Conservation (phyloP, 225 moss, liverwort and hornwort species). For the Pseudoscleropodium purum region DNA sequence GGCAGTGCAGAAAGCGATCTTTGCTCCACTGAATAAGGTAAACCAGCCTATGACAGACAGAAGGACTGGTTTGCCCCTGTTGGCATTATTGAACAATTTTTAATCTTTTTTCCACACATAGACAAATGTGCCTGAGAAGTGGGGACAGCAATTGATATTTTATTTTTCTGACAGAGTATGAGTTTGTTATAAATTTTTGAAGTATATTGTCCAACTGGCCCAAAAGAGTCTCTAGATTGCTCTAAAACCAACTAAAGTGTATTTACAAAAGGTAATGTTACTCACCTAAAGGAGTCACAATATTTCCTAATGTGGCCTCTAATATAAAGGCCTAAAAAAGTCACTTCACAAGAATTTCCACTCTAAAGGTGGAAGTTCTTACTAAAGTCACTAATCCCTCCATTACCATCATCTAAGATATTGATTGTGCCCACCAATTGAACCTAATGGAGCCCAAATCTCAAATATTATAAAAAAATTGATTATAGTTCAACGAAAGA, state of each 20-base stretch:
- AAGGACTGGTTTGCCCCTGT: background rate
- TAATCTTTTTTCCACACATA: no score
- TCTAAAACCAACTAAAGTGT: no score
- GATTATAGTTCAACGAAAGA: no score
- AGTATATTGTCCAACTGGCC: no score
- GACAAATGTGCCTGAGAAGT: no score
- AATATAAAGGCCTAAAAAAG: background rate
- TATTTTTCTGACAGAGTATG: no score
- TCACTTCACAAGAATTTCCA: background rate
- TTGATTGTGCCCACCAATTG: background rate
- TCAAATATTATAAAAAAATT: background rate
- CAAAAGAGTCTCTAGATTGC: no score
- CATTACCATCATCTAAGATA: background rate
- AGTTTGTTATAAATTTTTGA: no score
- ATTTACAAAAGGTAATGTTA: no score
- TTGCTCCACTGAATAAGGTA: background rate
- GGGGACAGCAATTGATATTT: no score
- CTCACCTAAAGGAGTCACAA: no score
- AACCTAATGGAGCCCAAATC: background rate
- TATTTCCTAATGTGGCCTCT: no score
- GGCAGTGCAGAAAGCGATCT: background rate
- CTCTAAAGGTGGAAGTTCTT: background rate
- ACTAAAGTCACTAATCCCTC: background rate
- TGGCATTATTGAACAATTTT: background rate
- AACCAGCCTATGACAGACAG: background rate